Base-by-base conservation (phyloP, 2,329 filamentous ascomycete species). In the Epichloe sylvatica region DNA sequence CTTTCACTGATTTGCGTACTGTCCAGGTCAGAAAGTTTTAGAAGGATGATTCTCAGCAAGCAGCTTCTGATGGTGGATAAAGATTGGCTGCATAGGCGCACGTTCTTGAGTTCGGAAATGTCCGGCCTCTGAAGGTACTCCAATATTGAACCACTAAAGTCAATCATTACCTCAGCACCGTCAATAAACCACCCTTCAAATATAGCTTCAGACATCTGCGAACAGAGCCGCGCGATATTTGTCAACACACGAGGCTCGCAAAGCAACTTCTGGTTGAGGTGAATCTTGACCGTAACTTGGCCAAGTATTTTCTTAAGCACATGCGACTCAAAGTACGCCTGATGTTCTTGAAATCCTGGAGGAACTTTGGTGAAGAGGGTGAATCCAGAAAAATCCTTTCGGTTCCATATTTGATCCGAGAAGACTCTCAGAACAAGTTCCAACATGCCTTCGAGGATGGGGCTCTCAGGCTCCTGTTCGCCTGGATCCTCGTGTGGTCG, bases 171-270 rank as follows among this genome's bases (percentile, higher is more conserved):
- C 57, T 89, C 85, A 1, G 86, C 86, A 1, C 91, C 91, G 55
- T 92, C 84, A 54, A 96, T 78, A 60, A 97, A 97, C 87, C 90
- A 96, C 15, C 92, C 92, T 66, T 97, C 92, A 56, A 92, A 96
- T 12, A 95, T 83, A 5, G 88, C 86, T 63, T 98, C 92, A 0
- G 84, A 80, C 62, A 97, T 77, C 60, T 97, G 87, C 3, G 78
- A 71, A 34, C 83, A 80, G 54, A 96, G 84, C 12, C 89, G 80
- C 1, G 85, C 83, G 60, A 98, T 73, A 56, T 98, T 98, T 4
- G 84, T 91, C 46, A 98, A 71, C 1, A 94, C 78, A 52, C 84
- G 81, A 1, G 92, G 86, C 61, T 97, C 90, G 50, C 80, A 78
- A 2, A 97, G 72, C 0, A 83, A 69, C 49, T 82, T 80, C 58